phyloP scores from a whole-genome alignment of 2,329 filamentous ascomycete genomes.

The Penicillium sp. region DNA sequence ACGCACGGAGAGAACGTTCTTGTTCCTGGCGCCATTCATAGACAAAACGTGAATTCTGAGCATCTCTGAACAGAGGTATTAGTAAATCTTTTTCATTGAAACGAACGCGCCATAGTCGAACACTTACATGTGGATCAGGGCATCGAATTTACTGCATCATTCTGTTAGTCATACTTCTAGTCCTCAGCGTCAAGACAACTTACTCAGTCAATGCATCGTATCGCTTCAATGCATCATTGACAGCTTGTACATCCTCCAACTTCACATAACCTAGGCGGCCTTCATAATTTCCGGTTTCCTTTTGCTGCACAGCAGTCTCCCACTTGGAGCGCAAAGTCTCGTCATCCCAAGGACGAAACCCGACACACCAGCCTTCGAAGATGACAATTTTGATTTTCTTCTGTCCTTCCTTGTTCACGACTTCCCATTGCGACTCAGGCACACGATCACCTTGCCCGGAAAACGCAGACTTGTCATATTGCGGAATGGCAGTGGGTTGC shows the following conservation, averaged over 20 bases:
- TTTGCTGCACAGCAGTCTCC: constrained; percentile 45
- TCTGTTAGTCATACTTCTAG: constrained; percentile 12
- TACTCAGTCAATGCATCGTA: constrained; percentile 63
- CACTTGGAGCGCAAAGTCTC: constrained; percentile 57
- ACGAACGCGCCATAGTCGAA: not conserved
- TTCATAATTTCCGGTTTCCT: constrained; percentile 53
- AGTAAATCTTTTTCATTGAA: constrained; percentile 2
- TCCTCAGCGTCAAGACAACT: constrained; percentile 13
- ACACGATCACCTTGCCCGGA: constrained; percentile 74
- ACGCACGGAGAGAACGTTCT: constrained; percentile 67
- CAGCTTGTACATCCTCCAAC: constrained; percentile 57
- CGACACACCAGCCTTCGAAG: constrained; percentile 90
- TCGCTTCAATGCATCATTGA: constrained; percentile 59
- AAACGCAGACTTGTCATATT: constrained; percentile 82
- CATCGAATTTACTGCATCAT: constrained; percentile 53
- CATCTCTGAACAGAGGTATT: constrained; percentile 51
- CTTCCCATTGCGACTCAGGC: constrained; percentile 62
- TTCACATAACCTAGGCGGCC: constrained; percentile 56
- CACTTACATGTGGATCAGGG: constrained; percentile 63
- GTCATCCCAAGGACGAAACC: constrained; percentile 68
- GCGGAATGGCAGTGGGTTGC: constrained; percentile 63
- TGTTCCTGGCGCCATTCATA: constrained; percentile 84
- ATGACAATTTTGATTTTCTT: constrained; percentile 64
- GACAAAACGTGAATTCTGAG: constrained; percentile 71
- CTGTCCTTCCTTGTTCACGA: constrained; percentile 43